phyloP scores from a whole-genome alignment of 2,329 filamentous ascomycete species.

The Hypocreales sp. region DNA sequence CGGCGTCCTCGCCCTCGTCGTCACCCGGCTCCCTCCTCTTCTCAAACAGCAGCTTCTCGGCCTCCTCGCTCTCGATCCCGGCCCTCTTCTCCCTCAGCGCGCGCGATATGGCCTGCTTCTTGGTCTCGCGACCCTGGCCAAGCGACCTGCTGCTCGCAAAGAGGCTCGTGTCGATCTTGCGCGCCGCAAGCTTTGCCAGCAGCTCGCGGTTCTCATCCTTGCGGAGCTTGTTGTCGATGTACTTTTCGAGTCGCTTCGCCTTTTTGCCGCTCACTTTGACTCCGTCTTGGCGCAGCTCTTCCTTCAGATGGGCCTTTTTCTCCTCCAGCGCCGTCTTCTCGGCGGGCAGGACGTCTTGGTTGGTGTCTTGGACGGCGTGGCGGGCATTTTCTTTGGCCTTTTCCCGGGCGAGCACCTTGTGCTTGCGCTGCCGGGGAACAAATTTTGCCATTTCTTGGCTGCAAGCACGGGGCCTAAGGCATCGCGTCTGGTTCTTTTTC shows the following conservation, averaged over 20 bases:
- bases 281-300: conserved; percentile 34
- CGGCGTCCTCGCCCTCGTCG: conserved; percentile 13
- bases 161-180: conserved; percentile 67
- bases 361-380: conserved; percentile 21
- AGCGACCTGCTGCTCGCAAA: conserved; percentile 66
- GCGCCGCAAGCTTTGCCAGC: conserved; percentile 64
- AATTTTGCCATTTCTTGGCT: conserved; percentile 38
- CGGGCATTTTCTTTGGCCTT: conserved; percentile 28
- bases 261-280: conserved; percentile 47
- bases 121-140: conserved; percentile 56
- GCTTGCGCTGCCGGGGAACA: conserved; percentile 50
- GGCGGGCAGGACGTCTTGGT: conserved; percentile 18
- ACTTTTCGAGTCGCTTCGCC: conserved; percentile 51
- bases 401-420: conserved; percentile 51
- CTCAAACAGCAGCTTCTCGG: conserved; percentile 32
- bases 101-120: conserved; percentile 49
- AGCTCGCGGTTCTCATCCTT: conserved; percentile 85
- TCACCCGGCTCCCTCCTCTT: conserved; percentile 13
- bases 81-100: conserved; percentile 49
- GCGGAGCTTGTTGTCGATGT: conserved; percentile 76
- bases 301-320: conserved; percentile 38
- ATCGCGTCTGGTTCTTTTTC: not conserved
- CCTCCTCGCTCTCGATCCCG: conserved; percentile 40
- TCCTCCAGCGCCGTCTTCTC: conserved; percentile 35
- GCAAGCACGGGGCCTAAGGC: too few species aligned